A percentile compares a stretch with the other conserved stretches of the same genome.
Conservation (phyloP, 108 stramenopile genomes). For the Nannochloropsis salina region DNA sequence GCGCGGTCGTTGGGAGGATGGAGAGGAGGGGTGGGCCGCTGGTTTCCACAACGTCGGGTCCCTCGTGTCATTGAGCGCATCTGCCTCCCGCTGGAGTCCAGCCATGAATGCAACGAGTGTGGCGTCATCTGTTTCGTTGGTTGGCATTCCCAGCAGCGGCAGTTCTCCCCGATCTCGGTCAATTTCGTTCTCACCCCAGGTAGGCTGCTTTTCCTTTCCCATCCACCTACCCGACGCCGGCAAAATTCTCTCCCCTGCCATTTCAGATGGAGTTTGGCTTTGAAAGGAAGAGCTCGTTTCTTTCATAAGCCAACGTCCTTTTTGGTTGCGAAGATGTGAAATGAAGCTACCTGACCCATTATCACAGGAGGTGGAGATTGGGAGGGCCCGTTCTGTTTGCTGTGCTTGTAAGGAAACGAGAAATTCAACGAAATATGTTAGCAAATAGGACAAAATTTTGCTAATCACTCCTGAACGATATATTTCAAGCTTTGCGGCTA, state of each 20-base stretch:
- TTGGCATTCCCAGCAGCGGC: neutral
- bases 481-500: too few species aligned
- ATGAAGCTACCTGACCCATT: too few species aligned
- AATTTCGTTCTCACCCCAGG: neutral
- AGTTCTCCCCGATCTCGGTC: neutral
- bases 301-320: too few species aligned
- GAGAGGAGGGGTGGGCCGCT: too few species aligned
- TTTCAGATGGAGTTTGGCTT: neutral
- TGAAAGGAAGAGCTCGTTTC: neutral
- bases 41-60: too few species aligned
- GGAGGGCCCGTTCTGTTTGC: too few species aligned
- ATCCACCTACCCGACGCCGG: neutral
- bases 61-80: neutral
- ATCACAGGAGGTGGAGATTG: too few species aligned
- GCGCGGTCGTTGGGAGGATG: neutral
- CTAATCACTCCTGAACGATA: too few species aligned
- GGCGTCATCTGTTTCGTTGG: neutral
- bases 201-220: neutral
- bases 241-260: neutral
- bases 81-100: neutral
- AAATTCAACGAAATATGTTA: too few species aligned
- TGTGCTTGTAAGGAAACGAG: too few species aligned
- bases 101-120: neutral
- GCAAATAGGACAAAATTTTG: too few species aligned
- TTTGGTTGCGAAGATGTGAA: too few species aligned